Evolutionary conservation across 306 rosid species (phyloP).

Genomic region (Sphenostylis stenocarpa): DNA sequence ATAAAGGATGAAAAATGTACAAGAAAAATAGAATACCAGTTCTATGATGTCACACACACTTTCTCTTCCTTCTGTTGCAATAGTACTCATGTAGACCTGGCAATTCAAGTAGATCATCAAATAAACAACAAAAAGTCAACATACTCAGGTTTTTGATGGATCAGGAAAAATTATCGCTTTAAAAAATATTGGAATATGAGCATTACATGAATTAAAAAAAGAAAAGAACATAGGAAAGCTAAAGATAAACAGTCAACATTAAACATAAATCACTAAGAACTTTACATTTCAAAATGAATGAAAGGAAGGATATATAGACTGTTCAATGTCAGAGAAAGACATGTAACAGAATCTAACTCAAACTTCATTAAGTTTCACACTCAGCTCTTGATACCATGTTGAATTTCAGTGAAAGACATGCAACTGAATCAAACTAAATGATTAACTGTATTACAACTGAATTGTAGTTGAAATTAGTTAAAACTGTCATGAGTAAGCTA

Average conservation of each 20-base stretch:
- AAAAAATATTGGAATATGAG: conserved; percentile 11
- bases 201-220: conserved; percentile 18
- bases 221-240: background rate
- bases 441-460: no score
- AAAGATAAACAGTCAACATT: background rate
- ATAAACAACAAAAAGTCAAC: conserved; percentile 25
- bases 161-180: background rate
- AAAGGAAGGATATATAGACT: background rate
- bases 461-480: no score
- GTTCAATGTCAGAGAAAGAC: background rate
- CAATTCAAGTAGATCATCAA: conserved; percentile 37
- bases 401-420: background rate
- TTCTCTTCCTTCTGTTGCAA: conserved; percentile 49
- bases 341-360: background rate
- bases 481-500: no score
- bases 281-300: conserved; percentile 4
- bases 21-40: conserved; percentile 80
- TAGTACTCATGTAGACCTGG: conserved; percentile 64
- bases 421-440: no score
- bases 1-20: conserved; percentile 44
- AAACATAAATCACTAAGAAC: background rate
- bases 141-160: background rate
- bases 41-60: conserved; percentile 52
- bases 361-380: background rate
- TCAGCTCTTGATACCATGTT: background rate